Percentiles rank a stretch among this genome's conserved stretches.
These are phyloP conservation scores for Chamaecrista fasciculata DNA, from an alignment of 306 rosid species.

Conservation along the genomic window DNA sequence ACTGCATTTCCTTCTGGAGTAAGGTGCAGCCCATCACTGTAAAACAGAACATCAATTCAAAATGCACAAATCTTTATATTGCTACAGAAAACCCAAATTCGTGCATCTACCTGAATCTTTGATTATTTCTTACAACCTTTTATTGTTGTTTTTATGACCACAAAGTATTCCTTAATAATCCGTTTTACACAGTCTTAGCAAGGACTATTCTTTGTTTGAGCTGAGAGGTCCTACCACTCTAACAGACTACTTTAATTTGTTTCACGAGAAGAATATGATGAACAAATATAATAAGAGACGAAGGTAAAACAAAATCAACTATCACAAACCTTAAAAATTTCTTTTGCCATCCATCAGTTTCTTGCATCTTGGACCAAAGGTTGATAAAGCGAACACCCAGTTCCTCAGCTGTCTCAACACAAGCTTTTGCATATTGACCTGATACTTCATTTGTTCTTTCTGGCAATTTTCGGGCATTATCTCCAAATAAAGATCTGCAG, in stretches of 20 bases:
- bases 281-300: no score
- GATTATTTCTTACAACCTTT: background rate
- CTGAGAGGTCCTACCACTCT: no score
- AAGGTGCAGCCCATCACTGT: slow-evolving; percentile 89
- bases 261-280: background rate
- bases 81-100: background rate
- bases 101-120: slow-evolving; percentile 4
- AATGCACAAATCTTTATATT: slow-evolving; percentile 9
- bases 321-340: slow-evolving; percentile 69
- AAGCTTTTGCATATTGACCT: slow-evolving; percentile 71
- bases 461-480: slow-evolving; percentile 54
- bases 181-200: no score
- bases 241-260: no score
- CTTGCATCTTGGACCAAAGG: slow-evolving; percentile 94
- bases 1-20: slow-evolving; percentile 77
- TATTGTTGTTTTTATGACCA: no score
- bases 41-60: slow-evolving; percentile 18
- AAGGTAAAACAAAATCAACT: no score
- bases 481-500: slow-evolving; percentile 69
- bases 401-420: slow-evolving; percentile 70
- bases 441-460: slow-evolving; percentile 86
- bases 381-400: slow-evolving; percentile 50
- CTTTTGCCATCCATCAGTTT: slow-evolving; percentile 86
- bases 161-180: no score
- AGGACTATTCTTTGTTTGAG: no score